Evolutionary conservation across 495 filamentous ascomycete genomes (phyloP).

Genomic region (Evernia prunastri): DNA sequence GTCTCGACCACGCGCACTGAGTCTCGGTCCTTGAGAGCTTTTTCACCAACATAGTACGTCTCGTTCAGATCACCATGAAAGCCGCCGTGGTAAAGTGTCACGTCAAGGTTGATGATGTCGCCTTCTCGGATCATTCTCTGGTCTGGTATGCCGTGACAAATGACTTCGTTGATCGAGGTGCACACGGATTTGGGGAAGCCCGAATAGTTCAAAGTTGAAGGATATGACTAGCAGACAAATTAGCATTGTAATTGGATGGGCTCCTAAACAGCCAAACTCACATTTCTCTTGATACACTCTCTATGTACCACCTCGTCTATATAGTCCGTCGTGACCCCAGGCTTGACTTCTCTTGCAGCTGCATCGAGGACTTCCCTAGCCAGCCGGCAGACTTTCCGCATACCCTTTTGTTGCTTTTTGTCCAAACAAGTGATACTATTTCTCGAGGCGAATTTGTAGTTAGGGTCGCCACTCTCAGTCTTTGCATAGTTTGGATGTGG

Average conservation of each 20-base stretch:
- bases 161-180: conserved; percentile 92
- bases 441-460: conserved; percentile 57
- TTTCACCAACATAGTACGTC: conserved; percentile 83
- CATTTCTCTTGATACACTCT: conserved; percentile 86
- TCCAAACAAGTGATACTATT: conserved; percentile 80
- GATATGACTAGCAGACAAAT: conserved; percentile 65
- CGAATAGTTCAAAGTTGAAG: conserved; percentile 92
- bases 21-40: conserved; percentile 65
- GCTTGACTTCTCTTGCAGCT: conserved; percentile 69
- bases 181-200: conserved; percentile 97
- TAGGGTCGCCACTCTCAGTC: conserved; percentile 63
- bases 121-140: conserved; percentile 70
- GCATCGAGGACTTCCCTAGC: conserved; percentile 91
- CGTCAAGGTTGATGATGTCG: conserved; percentile 86
- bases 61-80: conserved; percentile 89
- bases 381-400: conserved; percentile 88
- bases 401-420: conserved; percentile 70
- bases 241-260: neutral
- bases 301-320: conserved; percentile 96
- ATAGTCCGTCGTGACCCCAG: conserved; percentile 92
- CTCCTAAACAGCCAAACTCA: conserved; percentile 36
- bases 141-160: conserved; percentile 90
- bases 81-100: conserved; percentile 78
- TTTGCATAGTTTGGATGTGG: conserved; percentile 75
- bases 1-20: conserved; percentile 81